These are phyloP conservation scores for Pseudogymnoascus sp. DNA, from an alignment of 2,329 filamentous ascomycete genomes.

Conservation along the genomic window DNA sequence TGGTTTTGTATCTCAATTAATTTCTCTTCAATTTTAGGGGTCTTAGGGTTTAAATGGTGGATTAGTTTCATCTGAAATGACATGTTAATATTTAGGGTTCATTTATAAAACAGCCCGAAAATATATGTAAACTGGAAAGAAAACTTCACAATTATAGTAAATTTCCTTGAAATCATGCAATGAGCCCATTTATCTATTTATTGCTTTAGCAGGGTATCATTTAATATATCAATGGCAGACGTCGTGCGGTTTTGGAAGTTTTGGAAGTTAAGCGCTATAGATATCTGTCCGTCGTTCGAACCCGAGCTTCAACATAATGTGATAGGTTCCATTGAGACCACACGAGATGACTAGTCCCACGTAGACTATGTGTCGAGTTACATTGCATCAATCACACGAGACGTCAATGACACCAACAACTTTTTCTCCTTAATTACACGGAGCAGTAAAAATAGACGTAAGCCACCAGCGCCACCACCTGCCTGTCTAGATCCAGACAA, in stretches of 20 bases:
- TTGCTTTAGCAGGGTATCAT: background rate
- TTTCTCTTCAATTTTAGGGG: background rate
- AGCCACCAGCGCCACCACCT: constrained; percentile 2
- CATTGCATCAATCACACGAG: background rate
- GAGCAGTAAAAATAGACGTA: background rate
- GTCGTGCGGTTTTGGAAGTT: background rate
- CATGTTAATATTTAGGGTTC: background rate
- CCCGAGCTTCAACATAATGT: background rate
- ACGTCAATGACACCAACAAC: background rate
- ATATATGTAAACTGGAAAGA: background rate
- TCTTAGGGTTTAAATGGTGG: background rate
- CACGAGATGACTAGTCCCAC: background rate
- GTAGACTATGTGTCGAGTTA: background rate
- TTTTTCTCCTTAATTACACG: constrained; percentile 6
- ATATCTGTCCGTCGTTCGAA: background rate
- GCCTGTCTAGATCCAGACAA: background rate
- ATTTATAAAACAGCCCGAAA: background rate
- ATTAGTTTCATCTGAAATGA: background rate
- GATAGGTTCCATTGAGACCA: background rate
- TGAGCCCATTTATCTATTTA: background rate
- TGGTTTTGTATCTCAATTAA: background rate
- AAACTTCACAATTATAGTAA: background rate
- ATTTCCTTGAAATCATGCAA: background rate
- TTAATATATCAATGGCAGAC: background rate
- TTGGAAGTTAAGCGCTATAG: background rate